Base-by-base conservation (phyloP, 2,329 filamentous ascomycete genomes). In the Aspergillus costaricaensis region DNA sequence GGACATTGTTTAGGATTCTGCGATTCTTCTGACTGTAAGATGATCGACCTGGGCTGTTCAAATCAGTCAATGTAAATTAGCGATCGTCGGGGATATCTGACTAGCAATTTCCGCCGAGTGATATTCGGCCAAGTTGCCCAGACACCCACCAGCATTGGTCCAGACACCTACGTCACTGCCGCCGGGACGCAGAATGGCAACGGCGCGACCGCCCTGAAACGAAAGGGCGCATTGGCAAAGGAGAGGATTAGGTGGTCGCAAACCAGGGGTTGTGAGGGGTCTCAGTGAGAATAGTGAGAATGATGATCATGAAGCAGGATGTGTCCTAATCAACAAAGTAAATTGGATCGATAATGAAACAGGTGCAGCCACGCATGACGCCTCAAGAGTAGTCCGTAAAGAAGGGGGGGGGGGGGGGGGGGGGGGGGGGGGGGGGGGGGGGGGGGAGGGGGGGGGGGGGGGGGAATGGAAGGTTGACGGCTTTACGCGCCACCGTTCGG, bases 141-240 rank as follows among this genome's bases (percentile, higher is more conserved):
- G 47, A 25, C 6, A 44, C 4, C 32, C 32, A 2, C 25, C 47
- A 32, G 25, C 25, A 2, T 2, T 15, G 10, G n/a, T 30, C 47
- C 8, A 50, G 25, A 50, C 47, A 32, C 47, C 47, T 50, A 50
- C 47, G 47, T 50, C 47, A 50, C 47, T 30, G 47, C 47, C 47
- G 47, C 47, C n/a, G 47, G 25, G 25, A n/a, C 47, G n/a, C n/a
- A 27, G 9, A 30, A 50, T 50, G 47, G 47, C 47, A 17, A 50
- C 25, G 23, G 47, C 19, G 5, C 19, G 21, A 44, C 19, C 9
- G 41, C 41, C 41, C 41, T 21, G 32, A 15, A 36, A 36, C 32
- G 32, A 36, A 14, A 36, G 32, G 32, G 32, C 12, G 32, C 12
- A 36, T 36, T 36, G 32, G 32, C 32, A 5, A 14, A 36, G 32